Evolutionary conservation across 2,329 filamentous ascomycete species (phyloP), one percentile per base, ranked within the genome.

Genomic region (Sarocladium strictum): DNA sequence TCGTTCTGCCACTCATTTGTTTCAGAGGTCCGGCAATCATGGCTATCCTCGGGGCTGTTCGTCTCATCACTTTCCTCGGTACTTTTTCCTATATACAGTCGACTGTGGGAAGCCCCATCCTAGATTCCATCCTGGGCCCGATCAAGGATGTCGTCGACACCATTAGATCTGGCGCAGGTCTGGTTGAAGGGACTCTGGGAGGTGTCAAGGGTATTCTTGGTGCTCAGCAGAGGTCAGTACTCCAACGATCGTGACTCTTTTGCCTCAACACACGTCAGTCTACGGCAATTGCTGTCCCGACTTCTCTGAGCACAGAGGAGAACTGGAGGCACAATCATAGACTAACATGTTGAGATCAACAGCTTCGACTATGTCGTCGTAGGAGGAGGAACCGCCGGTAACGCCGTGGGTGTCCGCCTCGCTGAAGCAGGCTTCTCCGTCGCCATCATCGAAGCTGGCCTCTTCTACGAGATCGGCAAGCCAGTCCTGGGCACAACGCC

Each of bases 141-240:
- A 69, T 95, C 93, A 54, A 97, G 78, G 58, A 97, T 86, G 60
- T 87, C 87, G 69, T 97, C 93, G 29, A 96, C 27, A 51, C 47
- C 6, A 27, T 51, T 51, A 17, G 19, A 14, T 51, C 47, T 21
- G 47, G 47, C 27, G 32, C 47, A 12, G 47, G 47, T 37, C 47
- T 51, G n/a, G 37, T 51, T 24, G 23, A 51, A 21, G 47, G 47
- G 5, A 37, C 47, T 3, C 29, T 51, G 6, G 47, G 47, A 9
- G 47, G 27, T 35, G 9, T 51, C 19, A 11, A 37, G 27, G 47
- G 47, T 21, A 14, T 51, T 17, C 32, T 51, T 21, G 47, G 47
- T 24, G 23, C 9, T 3, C 10, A 27, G 10, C 47, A 51, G 47
- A 51, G 19, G 47, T 51, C 11, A 37, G 47, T n/a, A n/a, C n/a